Base-by-base conservation (phyloP, 768 basidiomycete genomes). In the button mushroom (Agaricus bisporus) region DNA sequence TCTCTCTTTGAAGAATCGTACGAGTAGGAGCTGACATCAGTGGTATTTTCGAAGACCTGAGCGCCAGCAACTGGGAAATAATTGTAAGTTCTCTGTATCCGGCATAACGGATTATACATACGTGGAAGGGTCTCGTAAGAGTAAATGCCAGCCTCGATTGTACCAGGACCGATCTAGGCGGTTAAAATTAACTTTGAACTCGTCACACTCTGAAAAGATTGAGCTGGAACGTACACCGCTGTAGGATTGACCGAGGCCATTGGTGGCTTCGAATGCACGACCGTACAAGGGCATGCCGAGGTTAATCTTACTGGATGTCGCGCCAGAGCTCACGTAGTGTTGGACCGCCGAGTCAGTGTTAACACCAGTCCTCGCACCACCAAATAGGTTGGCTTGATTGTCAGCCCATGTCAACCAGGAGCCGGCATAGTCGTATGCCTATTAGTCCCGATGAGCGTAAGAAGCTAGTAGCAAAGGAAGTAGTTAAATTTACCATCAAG, bases 281-380 rank as follows among this genome's bases (percentile, higher is more conserved):
- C 89, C 90, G 60, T 91, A 93, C 3, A 91, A 72, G 3, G 91
- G 91, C 64, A 91, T 85, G 49, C 84, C 90, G 64, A 91, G 70
- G 37, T 76, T 78, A 38, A 91, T 78, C 69, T 91, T 91, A 58
- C 66, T 63, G 0, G 81, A 68, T 3, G 80, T 77, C 2, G 89
- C 85, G 7, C 89, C 90, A 18, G 75, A 67, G 8, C 73, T 66
- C 11, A 75, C 57, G 62, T 86, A 91, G 66, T 74, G 78, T 48
- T 78, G 73, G 58, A 91, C 67, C 3, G 88, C 86, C 14, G 67
- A 68, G 57, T 91, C 85, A 11, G 88, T 87, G 61, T 73, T 86
- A 48, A 88, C 78, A 12, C 74, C 74, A 3, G 84, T 86, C 48
- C 80, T 76, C 2, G 67, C 67, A 15, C 83, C 84, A 29, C 82